Evolutionary conservation across 2,329 filamentous ascomycete species (phyloP), one percentile per base, ranked within the genome.

Genomic region (Penicillium nordicum): DNA sequence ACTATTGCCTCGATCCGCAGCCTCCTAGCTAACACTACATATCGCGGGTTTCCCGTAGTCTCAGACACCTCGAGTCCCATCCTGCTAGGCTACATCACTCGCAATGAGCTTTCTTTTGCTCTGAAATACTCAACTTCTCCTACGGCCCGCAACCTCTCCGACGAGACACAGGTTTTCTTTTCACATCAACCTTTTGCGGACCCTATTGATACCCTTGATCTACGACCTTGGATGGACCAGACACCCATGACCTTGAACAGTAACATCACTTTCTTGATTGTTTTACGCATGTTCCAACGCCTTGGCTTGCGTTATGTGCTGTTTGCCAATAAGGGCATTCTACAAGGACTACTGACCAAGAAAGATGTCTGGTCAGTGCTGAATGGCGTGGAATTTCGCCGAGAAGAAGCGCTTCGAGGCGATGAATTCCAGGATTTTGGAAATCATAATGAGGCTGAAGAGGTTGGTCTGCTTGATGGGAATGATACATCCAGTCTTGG

Each of bases 161-260:
- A 82, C 0, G 86, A 88, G 58, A 89, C 92, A 0, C 89, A 93
- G 70, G 88, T 88, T 42, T 92, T 89, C 74, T 97, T 99, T 75
- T 82, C 85, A 1, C 90, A 95, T 69, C 89, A 92, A 68, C 87
- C 89, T 2, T 85, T 93, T 52, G 88, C 88, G 0, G 90, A 96
- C 67, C 88, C 90, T 0, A 79, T 82, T 21, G 82, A 85, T 16
- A 92, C 88, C 0, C 84, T 99, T 38, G 94, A 99, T 74, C 82
- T 99, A 11, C 82, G 93, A 8, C 92, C 92, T 2, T 99, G 94
- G 94, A 97, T 99, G 92, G 94, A 99, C 73, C 93, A 97, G 74
- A 99, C 94, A 0, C 94, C 94, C 0, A 89, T 99, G 45, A 97
- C 94, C 0, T 80, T 97, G 18, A 89, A 91, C 41, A 86, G 85